Conservation (phyloP, 2,329 filamentous ascomycete species). For the Thermothelomyces thermophilus region DNA sequence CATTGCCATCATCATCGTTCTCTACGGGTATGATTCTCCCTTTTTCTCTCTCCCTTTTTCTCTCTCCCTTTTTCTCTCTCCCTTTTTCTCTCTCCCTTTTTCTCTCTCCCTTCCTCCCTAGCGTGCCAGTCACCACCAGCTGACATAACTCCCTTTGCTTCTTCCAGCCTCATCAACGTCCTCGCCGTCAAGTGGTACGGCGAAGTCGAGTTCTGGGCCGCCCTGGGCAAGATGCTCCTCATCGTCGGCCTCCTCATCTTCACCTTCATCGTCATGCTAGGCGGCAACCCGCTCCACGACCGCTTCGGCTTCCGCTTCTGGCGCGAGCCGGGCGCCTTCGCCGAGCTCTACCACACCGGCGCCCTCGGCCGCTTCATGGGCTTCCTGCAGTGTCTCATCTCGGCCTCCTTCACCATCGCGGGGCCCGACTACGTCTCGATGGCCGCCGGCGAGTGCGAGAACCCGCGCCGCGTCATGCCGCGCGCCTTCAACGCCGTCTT, state of each 20-base stretch:
- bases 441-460: conserved; percentile 52
- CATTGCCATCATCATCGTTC: conserved; percentile 51
- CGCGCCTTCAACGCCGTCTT: conserved; percentile 67
- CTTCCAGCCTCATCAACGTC: conserved; percentile 52
- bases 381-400: conserved; percentile 67
- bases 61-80: not conserved
- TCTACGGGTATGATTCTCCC: conserved; percentile 18
- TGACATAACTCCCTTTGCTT: not conserved
- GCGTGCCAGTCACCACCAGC: too few relatives aligned
- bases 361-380: conserved; percentile 66
- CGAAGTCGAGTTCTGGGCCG: conserved; percentile 70
- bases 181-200: conserved; percentile 70
- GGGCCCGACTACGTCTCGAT: conserved; percentile 59
- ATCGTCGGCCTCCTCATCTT: conserved; percentile 66
- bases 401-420: conserved; percentile 61
- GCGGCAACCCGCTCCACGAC: conserved; percentile 68
- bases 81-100: not conserved
- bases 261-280: conserved; percentile 78
- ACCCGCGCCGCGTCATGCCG: conserved; percentile 59
- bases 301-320: conserved; percentile 66
- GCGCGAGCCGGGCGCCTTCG: conserved; percentile 63
- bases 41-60: not conserved
- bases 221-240: conserved; percentile 64
- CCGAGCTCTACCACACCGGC: conserved; percentile 57
- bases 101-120: too few relatives aligned